Conservation (phyloP, 305 asterid genomes). For the Solanum hybrid region DNA sequence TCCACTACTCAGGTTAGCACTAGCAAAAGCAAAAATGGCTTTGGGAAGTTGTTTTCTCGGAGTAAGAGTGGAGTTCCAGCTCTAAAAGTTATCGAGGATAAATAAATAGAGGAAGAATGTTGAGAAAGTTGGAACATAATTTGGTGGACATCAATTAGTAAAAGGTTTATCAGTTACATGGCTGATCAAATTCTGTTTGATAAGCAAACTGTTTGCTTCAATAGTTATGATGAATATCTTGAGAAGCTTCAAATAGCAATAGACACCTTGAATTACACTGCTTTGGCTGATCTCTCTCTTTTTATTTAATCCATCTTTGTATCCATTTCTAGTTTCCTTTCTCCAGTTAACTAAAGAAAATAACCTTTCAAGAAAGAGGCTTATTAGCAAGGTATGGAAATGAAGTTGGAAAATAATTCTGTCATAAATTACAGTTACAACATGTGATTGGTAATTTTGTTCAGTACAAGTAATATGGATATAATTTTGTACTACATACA, state of each 20-base stretch:
- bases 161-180: too few relatives aligned
- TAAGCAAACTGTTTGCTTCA: neutral
- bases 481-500: neutral
- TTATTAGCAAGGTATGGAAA: neutral
- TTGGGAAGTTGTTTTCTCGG: constrained; percentile 47
- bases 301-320: neutral
- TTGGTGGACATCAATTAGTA: neutral
- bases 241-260: neutral
- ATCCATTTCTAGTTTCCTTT: neutral
- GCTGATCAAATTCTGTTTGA: constrained; percentile 6
- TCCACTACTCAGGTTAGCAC: constrained; percentile 21
- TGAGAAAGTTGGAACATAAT: neutral
- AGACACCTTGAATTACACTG: neutral
- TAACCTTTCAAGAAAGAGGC: neutral
- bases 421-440: neutral
- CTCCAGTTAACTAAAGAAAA: neutral
- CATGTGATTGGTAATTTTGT: too few relatives aligned
- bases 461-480: neutral
- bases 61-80: constrained; percentile 39
- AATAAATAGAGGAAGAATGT: neutral
- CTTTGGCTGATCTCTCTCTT: neutral
- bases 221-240: neutral
- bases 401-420: neutral
- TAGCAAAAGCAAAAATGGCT: constrained; percentile 42
- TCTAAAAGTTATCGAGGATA: constrained; percentile 12